phyloP scores from a whole-genome alignment of 345 rosid species.

The Iberis pinnata region DNA sequence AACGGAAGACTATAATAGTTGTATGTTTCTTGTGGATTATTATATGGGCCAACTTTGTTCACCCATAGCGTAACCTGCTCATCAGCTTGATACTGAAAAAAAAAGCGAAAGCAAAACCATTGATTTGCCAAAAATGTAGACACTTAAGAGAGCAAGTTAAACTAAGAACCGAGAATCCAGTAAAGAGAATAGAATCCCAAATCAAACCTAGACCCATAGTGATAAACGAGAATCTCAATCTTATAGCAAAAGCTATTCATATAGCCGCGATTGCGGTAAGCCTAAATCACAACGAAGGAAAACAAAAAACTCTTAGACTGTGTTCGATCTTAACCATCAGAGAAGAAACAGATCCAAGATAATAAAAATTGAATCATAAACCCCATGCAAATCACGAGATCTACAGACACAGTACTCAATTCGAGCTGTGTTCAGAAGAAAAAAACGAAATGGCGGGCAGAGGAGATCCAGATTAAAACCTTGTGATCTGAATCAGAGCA shows the following conservation, averaged over 20 bases:
- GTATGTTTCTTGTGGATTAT: slow-evolving; percentile 99
- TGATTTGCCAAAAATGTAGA: not conserved
- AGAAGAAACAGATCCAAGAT: too few species aligned
- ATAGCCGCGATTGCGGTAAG: too few species aligned
- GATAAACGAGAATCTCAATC: too few species aligned
- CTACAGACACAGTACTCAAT: slow-evolving; percentile 21
- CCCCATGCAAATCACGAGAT: slow-evolving; percentile 33
- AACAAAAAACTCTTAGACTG: not conserved
- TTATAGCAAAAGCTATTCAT: too few species aligned
- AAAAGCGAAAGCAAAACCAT: slow-evolving; percentile 19
- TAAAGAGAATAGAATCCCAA: too few species aligned
- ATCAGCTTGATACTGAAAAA: slow-evolving; percentile 65
- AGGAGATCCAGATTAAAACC: slow-evolving; percentile 41
- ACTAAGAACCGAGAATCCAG: too few species aligned
- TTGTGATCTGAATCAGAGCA: slow-evolving; percentile 94
- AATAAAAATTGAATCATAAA: slow-evolving; percentile 11
- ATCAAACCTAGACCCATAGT: too few species aligned
- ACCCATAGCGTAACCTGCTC: slow-evolving; percentile 94
- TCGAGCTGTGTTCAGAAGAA: slow-evolving; percentile 15
- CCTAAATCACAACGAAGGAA: not conserved
- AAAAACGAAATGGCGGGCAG: not conserved
- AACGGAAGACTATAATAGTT: slow-evolving; percentile 98
- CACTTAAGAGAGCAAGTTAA: too few species aligned
- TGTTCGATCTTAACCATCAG: too few species aligned
- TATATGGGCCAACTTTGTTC: slow-evolving; percentile 97